Evolutionary conservation across 2,329 filamentous ascomycete genomes (phyloP).

Genomic region (Curvularia sp.): DNA sequence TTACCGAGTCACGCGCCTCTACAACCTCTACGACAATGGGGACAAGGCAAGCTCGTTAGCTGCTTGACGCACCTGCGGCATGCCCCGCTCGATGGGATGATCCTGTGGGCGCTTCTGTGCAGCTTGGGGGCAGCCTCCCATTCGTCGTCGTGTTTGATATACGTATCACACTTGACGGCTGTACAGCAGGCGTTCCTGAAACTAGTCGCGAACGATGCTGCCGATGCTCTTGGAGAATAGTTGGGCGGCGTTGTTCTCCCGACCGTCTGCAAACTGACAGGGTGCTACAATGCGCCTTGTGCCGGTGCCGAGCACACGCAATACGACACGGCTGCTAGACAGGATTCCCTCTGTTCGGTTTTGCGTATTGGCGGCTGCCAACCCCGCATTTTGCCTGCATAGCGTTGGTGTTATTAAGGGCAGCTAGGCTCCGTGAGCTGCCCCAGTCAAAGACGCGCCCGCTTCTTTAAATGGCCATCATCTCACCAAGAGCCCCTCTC

Average conservation of each 20-base stretch:
- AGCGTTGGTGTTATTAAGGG: constrained; percentile 36
- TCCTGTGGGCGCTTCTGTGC: constrained; percentile 31
- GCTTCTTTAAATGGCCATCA: constrained; percentile 13
- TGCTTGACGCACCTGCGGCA: constrained; percentile 23
- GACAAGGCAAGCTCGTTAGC: constrained; percentile 32
- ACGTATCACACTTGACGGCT: constrained; percentile 19
- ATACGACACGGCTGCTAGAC: constrained; percentile 29
- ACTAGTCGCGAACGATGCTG: constrained; percentile 33
- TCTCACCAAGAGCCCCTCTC: constrained; percentile 8
- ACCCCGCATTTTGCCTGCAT: constrained; percentile 49
- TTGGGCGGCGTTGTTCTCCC: constrained; percentile 8
- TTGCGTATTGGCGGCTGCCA: constrained; percentile 29
- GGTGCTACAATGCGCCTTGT: constrained; percentile 27
- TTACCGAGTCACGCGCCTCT: constrained; percentile 44
- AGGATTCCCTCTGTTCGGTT: constrained; percentile 21
- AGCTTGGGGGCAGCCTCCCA: constrained; percentile 20
- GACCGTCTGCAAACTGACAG: constrained; percentile 14
- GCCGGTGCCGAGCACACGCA: constrained; percentile 29
- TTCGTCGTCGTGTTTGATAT: constrained; percentile 23
- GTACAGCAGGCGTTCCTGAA: constrained; percentile 34
- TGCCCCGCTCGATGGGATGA: constrained; percentile 21
- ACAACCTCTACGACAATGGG: constrained; percentile 24
- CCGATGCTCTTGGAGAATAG: constrained; percentile 15
- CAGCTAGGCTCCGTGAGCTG: constrained; percentile 37
- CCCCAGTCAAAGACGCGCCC: constrained; percentile 35